Percentiles rank a stretch among this genome's conserved stretches.
These are phyloP conservation scores for Grosmannia serpens DNA, from an alignment of 2,329 filamentous ascomycete genomes.

Conservation along the genomic window DNA sequence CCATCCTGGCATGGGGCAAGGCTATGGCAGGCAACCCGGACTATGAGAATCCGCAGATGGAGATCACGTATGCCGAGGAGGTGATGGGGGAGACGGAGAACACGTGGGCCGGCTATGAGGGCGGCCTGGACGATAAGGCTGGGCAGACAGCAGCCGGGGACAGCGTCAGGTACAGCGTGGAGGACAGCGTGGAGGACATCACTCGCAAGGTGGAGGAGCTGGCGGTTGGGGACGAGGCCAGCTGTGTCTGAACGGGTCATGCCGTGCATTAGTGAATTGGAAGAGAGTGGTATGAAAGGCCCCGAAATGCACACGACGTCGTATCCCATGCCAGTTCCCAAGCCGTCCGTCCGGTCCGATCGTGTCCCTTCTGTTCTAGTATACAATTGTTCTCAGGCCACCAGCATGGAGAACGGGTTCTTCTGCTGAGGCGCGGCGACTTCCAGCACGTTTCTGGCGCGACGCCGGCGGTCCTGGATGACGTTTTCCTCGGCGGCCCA, in stretches of 20 bases:
- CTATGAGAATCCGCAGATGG: constrained; percentile 16
- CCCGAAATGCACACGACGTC: not conserved
- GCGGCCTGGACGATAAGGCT: not conserved
- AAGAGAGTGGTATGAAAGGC: not conserved
- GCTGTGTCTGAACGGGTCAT: not conserved
- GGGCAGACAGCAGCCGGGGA: not conserved
- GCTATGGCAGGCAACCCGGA: constrained; percentile 13
- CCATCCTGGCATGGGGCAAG: constrained; percentile 17
- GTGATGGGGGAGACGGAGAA: not conserved
- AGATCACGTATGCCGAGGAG: constrained; percentile 11
- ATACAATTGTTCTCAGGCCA: not conserved
- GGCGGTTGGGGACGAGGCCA: too few relatives aligned
- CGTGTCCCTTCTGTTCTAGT: not conserved
- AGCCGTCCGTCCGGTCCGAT: not conserved
- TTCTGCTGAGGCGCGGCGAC: constrained; percentile 27
- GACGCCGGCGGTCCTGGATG: constrained; percentile 37
- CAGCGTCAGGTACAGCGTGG: too few relatives aligned
- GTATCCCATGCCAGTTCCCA: too few relatives aligned
- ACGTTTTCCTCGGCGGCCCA: constrained; percentile 46
- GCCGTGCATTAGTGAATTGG: not conserved
- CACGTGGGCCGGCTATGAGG: not conserved
- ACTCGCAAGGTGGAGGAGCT: not conserved
- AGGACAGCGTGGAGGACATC: not conserved
- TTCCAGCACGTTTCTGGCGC: constrained; percentile 41
- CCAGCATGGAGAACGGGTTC: constrained; percentile 8